Evolutionary conservation across 2,329 filamentous ascomycete species (phyloP), one percentile per base, ranked within the genome.

Genomic region (Aureobasidium namibiae): DNA sequence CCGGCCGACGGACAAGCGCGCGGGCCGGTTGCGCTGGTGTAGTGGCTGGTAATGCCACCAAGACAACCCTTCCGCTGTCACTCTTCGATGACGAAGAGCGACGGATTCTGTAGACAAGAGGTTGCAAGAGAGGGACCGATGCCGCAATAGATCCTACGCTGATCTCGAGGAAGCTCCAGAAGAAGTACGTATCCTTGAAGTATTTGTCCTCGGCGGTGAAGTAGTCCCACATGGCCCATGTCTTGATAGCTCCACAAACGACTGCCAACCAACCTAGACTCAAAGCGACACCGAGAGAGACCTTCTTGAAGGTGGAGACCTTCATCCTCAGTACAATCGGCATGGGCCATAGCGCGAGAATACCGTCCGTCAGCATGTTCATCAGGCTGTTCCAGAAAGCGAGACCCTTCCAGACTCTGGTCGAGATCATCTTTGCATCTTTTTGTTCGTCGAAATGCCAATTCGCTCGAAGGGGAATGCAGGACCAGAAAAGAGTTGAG

Each of bases 381-480:
- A 18, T 23, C 2, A 42, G 10, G 24, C 36, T 42, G 36, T 54
- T 54, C 50, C 50, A 54, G 6, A 54, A 9, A 3, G 36, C 50
- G 7, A 54, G 38, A 11, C 36, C 50, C n/a, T 10, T 31, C 50
- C 50, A 54, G 9, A 54, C 50, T 16, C 42, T 33, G 36, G n/a
- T 42, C 10, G 50, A 42, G 14, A 54, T 54, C 24, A 41, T 54
- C 26, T 42, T 54, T 33, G 50, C 50, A 6, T 41, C 26, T 8
- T 41, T 42, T 23, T 54, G 50, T 14, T 54, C 50, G 26, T 54
- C 50, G 4, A 54, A 26, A 42, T 54, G 50, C 50, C 50, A 54
- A 11, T 54, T 54, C 1, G 50, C 50, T 21, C 50, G 23, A 1
- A 54, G 4, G 2, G 50, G 50, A n/a, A 41, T 41, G 14, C 50